Evolutionary conservation across 306 rosid species (phyloP).

Genomic region (Gillenia trifoliata): DNA sequence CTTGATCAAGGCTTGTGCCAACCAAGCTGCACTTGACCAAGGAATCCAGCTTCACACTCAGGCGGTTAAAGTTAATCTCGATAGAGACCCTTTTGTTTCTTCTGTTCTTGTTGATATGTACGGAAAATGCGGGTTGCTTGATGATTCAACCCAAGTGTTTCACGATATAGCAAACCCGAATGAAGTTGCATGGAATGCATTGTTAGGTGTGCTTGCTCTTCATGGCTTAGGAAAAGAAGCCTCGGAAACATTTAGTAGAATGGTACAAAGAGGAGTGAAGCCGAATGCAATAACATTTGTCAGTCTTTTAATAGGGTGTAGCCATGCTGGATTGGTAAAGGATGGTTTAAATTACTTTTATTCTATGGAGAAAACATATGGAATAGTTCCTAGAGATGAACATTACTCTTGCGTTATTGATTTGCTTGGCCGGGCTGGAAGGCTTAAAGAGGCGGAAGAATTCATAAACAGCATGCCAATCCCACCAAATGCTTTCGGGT

Average conservation of each 20-base stretch:
- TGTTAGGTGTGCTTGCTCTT: conserved; percentile 42
- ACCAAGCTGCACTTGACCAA: conserved; percentile 46
- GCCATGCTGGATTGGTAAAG: conserved; percentile 48
- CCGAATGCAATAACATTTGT: conserved; percentile 49
- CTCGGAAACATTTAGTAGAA: conserved; percentile 26
- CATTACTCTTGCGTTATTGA: conserved; percentile 52
- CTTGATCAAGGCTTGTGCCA: conserved; percentile 55
- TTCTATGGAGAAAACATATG: conserved; percentile 45
- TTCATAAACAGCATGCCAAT: conserved; percentile 47
- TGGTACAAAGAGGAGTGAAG: conserved; percentile 35
- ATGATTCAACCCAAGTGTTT: conserved; percentile 38
- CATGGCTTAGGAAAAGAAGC: conserved; percentile 53
- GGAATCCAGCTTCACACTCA: conserved; percentile 59
- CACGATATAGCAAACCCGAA: conserved; percentile 29
- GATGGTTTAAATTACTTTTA: conserved; percentile 44
- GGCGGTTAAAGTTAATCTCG: conserved; percentile 44
- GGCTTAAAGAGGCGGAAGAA: conserved; percentile 44
- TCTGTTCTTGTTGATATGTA: conserved; percentile 55
- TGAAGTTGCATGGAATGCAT: conserved; percentile 44
- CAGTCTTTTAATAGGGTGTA: conserved; percentile 49
- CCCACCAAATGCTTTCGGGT: conserved; percentile 56
- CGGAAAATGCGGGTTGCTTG: conserved; percentile 51
- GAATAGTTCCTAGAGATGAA: conserved; percentile 44
- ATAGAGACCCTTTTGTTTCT: conserved; percentile 38
- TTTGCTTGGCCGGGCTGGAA: conserved; percentile 50